Evolutionary conservation across 768 basidiomycete genomes (phyloP).

Genomic region (Boletellus ananas): DNA sequence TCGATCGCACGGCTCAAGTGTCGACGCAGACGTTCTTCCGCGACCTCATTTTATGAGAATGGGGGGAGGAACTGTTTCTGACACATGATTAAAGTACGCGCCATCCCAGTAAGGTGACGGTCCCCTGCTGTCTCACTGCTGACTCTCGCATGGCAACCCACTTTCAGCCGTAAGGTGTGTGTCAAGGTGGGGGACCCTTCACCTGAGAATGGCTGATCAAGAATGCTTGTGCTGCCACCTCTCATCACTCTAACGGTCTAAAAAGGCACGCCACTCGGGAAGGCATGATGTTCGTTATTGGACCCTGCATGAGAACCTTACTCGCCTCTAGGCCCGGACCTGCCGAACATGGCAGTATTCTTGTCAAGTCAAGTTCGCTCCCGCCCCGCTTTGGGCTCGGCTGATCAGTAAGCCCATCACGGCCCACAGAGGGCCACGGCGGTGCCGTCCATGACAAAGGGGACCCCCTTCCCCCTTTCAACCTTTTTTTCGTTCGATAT

Average conservation of each 20-base stretch:
- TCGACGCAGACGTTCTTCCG: background rate
- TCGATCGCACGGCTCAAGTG: background rate
- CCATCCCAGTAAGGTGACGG: background rate
- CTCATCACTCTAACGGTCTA: slow-evolving; percentile 4
- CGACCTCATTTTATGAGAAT: background rate
- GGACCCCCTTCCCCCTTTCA: slow-evolving; percentile 14
- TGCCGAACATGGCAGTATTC: slow-evolving; percentile 12
- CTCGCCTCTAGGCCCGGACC: slow-evolving; percentile 11
- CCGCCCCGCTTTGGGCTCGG: background rate
- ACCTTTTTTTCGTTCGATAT: slow-evolving; percentile 1
- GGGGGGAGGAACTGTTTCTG: background rate
- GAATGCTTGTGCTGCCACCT: background rate
- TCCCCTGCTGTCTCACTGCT: background rate
- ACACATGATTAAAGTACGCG: background rate
- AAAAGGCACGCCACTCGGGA: slow-evolving; percentile 4
- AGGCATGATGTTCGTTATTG: slow-evolving; percentile 6
- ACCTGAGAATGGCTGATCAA: slow-evolving; percentile 12
- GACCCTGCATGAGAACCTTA: slow-evolving; percentile 21
- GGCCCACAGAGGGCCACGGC: no score
- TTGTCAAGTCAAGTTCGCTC: slow-evolving; percentile 5
- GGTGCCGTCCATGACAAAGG: slow-evolving; percentile 8
- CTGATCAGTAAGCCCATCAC: slow-evolving; percentile 11
- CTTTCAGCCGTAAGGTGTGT: background rate
- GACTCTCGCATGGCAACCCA: background rate
- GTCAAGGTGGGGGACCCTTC: slow-evolving; percentile 6